Evolutionary conservation across 108 stramenopile genomes (phyloP).

Genomic region (Skeletonema potamos): DNA sequence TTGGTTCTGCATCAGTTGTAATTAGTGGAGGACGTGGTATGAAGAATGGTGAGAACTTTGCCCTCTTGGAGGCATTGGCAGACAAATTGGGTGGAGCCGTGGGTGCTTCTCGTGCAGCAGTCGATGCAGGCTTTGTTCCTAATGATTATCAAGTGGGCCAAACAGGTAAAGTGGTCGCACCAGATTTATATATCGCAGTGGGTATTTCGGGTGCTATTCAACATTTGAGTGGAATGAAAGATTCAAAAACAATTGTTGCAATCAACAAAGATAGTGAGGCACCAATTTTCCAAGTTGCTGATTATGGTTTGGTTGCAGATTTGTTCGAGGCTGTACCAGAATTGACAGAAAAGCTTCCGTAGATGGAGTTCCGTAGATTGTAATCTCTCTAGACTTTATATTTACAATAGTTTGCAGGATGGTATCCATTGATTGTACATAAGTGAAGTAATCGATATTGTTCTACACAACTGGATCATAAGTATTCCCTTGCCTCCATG

Average conservation of each 20-base stretch:
- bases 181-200: slow-evolving; percentile 93
- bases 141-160: slow-evolving; percentile 99
- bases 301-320: slow-evolving; percentile 96
- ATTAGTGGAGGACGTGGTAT: slow-evolving; percentile 97
- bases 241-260: slow-evolving; percentile 98
- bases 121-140: slow-evolving; percentile 97
- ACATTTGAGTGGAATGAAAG: slow-evolving; percentile 99
- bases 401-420: no score
- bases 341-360: slow-evolving; percentile 82
- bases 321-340: slow-evolving; percentile 98
- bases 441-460: not conserved
- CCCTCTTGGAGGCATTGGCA: slow-evolving; percentile 91
- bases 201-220: slow-evolving; percentile 99
- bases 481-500: slow-evolving; percentile 11
- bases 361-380: not conserved
- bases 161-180: slow-evolving; percentile 98
- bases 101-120: slow-evolving; percentile 94
- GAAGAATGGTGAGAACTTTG: slow-evolving; percentile 96
- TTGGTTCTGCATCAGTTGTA: slow-evolving; percentile 89
- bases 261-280: slow-evolving; percentile 99
- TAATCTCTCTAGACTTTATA: not conserved
- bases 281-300: slow-evolving; percentile 98
- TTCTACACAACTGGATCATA: not conserved
- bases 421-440: no score
- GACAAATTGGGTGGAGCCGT: slow-evolving; percentile 97